A percentile compares a stretch with the other conserved stretches of the same genome.
These are phyloP conservation scores for Annulohypoxylon nitens DNA, from an alignment of 495 filamentous ascomycete species.

Conservation along the genomic window DNA sequence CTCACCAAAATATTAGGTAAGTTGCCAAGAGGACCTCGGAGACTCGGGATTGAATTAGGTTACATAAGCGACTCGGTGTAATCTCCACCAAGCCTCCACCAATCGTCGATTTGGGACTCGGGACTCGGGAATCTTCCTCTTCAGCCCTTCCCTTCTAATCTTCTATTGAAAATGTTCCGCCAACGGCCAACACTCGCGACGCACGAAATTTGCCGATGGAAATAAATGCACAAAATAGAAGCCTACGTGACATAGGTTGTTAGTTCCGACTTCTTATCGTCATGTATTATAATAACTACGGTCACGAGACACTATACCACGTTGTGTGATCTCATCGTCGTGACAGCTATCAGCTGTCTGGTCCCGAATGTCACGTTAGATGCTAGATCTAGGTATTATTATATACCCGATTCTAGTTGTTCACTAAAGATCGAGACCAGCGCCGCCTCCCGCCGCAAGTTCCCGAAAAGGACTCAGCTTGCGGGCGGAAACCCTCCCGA, in stretches of 20 bases:
- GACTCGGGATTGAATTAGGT: background rate
- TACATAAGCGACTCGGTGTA: background rate
- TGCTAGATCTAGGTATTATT: conserved; percentile 6
- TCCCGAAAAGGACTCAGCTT: conserved; percentile 14
- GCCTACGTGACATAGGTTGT: conserved; percentile 9
- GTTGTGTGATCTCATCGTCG: conserved; percentile 33
- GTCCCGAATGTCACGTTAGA: conserved; percentile 18
- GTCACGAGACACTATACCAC: conserved; percentile 38
- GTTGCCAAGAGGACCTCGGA: background rate
- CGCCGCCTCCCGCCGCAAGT: conserved; percentile 20
- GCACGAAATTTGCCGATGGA: background rate
- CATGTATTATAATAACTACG: conserved; percentile 11
- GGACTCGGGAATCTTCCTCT: too few relatives aligned
- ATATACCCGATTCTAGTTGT: conserved; percentile 15
- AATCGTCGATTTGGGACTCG: too few relatives aligned
- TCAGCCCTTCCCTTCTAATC: background rate
- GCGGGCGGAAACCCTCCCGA: background rate
- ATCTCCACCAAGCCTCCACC: background rate
- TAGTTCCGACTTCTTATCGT: background rate
- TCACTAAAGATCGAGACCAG: conserved; percentile 11
- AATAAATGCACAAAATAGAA: background rate
- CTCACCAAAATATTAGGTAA: background rate
- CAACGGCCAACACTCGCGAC: background rate
- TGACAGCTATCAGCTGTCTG: conserved; percentile 29
- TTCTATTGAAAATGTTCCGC: background rate